Base-by-base conservation (phyloP, 108 stramenopile genomes). In the Fistulifera pelliculosa region DNA sequence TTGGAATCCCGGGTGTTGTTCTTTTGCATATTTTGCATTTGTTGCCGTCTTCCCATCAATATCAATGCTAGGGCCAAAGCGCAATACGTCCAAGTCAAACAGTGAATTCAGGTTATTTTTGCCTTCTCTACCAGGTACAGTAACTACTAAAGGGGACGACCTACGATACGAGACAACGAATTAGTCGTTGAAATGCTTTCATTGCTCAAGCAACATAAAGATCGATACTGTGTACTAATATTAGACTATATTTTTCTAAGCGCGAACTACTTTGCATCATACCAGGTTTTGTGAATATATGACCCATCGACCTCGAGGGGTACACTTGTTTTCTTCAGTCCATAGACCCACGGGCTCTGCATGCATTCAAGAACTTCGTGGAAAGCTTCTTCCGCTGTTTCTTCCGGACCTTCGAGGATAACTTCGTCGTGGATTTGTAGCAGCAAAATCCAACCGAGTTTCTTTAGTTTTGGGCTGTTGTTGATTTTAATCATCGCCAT, bases 351-450 rank as follows among this genome's bases (percentile, higher is more conserved):
- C 10, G 99, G 99, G 13, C 92, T 57, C 66, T 99, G 77, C 99
- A 99, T 99, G 45, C 88, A 92, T 21, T 80, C 47, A 11, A 92
- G 38, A 23, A 98, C 85, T 51, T 87, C 89, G 15, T 70, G 67
- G 47, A 95, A 85, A 3, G 97, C 99, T 69, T 96, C 99, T 57
- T 96, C 80, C 4, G 85, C 83, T 1, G 83, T 85, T 49, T 98
- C 96, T 44, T 97, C 90, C n/a, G 99, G 99, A 0, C 99, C 99
- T 64, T 99, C 99, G 47, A 98, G 66, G 47, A 99, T 98, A 1
- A 99, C 96, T 64, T 99, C 99, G 67, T 99, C 99, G 68, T 99
- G 99, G 22, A 99, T 88, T 78, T 99, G 97, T 66, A 99, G 80
- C 52, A 99, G 52, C 40, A 99, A 61, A 41, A 91, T 95, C 94